Conservation (phyloP, 129 eudicot genomes). For the Smallanthus sonchifolius region DNA sequence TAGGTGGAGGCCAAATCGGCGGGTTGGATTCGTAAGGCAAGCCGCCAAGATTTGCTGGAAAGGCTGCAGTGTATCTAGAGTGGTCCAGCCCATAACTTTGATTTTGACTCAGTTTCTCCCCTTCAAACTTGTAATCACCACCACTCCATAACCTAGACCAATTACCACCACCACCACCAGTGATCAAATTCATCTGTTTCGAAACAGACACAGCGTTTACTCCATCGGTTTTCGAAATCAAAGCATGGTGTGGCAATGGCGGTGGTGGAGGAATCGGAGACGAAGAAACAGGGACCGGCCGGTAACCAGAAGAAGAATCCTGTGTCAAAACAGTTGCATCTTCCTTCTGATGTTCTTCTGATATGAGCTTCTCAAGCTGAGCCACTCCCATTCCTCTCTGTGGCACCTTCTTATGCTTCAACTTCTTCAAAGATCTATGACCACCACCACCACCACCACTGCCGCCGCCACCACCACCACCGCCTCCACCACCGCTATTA, state of each 20-base stretch:
- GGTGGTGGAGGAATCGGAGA: constrained; percentile 37
- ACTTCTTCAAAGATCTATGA: constrained; percentile 49
- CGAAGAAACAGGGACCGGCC: constrained; percentile 22
- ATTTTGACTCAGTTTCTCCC: constrained; percentile 35
- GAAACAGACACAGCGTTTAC: constrained; percentile 22
- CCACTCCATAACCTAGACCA: constrained; percentile 57
- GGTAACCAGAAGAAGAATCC: constrained; percentile 37
- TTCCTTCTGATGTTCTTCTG: constrained; percentile 64
- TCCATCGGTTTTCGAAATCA: constrained; percentile 29
- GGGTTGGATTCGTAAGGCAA: constrained; percentile 44
- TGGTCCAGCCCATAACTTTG: constrained; percentile 37
- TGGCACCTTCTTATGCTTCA: constrained; percentile 75
- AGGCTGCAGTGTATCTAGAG: constrained; percentile 25
- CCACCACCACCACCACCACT: constrained; percentile 31
- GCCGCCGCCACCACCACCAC: neutral
- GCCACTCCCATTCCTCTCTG: constrained; percentile 98
- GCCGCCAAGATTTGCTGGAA: constrained; percentile 29
- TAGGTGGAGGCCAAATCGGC: constrained; percentile 29
- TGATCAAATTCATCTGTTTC: constrained; percentile 16
- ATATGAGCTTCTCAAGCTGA: constrained; percentile 80
- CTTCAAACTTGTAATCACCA: constrained; percentile 40
- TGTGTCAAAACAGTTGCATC: constrained; percentile 36
- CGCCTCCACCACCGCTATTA: constrained; percentile 31
- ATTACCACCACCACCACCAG: constrained; percentile 22
- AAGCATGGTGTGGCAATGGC: constrained; percentile 34